phyloP scores from a whole-genome alignment of 257 asterid genomes.

The Solanum ahanhuiri region DNA sequence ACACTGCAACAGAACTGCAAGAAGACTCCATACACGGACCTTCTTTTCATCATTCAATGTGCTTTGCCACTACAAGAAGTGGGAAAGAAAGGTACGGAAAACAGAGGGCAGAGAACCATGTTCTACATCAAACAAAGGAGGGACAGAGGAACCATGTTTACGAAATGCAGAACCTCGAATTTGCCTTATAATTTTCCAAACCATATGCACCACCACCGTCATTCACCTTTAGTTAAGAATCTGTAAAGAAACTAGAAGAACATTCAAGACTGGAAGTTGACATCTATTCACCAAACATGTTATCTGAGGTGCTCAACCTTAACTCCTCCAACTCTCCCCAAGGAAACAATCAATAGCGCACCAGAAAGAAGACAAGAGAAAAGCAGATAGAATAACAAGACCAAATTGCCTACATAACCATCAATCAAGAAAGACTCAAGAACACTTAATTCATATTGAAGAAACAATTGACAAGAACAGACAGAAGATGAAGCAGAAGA shows the following conservation, averaged over 20 bases:
- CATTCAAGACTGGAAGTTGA: not conserved
- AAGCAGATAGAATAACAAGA: not conserved
- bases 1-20: not conserved
- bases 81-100: not conserved
- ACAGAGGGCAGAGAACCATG: not conserved
- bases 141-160: not conserved
- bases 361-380: not conserved
- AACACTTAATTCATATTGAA: not conserved
- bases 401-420: not conserved
- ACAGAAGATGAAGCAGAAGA: not conserved
- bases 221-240: not conserved
- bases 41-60: not conserved
- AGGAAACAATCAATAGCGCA: not conserved
- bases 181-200: not conserved
- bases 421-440: not conserved
- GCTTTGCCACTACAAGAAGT: not conserved
- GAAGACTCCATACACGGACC: not conserved
- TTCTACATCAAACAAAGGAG: not conserved
- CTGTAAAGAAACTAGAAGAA: not conserved
- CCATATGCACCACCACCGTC: not conserved
- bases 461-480: not conserved
- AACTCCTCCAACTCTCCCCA: not conserved
- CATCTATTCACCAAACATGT: not conserved
- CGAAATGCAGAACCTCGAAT: not conserved
- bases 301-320: not conserved